These are phyloP conservation scores for Talaromyces sp. DNA, from an alignment of 2,329 filamentous ascomycete genomes.

Conservation along the genomic window DNA sequence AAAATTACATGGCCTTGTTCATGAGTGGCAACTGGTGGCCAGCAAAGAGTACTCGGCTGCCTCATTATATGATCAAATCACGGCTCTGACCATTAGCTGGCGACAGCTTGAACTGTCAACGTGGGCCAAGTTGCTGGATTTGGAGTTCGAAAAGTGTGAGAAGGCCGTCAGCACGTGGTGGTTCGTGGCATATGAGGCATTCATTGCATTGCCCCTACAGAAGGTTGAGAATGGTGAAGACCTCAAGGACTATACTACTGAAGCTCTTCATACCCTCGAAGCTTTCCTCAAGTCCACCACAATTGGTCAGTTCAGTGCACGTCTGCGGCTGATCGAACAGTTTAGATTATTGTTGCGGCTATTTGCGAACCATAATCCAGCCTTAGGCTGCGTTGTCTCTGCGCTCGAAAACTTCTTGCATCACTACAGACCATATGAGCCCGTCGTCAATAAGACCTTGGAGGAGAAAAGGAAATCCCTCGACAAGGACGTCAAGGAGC, in stretches of 20 bases:
- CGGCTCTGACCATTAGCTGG: slow-evolving; percentile 79
- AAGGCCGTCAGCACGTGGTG: slow-evolving; percentile 86
- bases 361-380: slow-evolving; percentile 55
- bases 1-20: slow-evolving; percentile 74
- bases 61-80: slow-evolving; percentile 69
- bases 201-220: slow-evolving; percentile 69
- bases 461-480: slow-evolving; percentile 63
- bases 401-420: slow-evolving; percentile 71
- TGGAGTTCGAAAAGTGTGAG: slow-evolving; percentile 69
- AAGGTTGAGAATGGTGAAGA: slow-evolving; percentile 57
- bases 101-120: slow-evolving; percentile 84
- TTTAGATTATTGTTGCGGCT: slow-evolving; percentile 61
- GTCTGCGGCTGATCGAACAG: slow-evolving; percentile 62
- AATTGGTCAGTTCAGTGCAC: slow-evolving; percentile 71
- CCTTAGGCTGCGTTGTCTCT: slow-evolving; percentile 54
- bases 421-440: slow-evolving; percentile 68
- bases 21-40: slow-evolving; percentile 94
- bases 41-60: slow-evolving; percentile 70
- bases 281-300: slow-evolving; percentile 74
- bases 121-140: slow-evolving; percentile 83
- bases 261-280: slow-evolving; percentile 70
- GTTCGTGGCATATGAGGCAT: slow-evolving; percentile 90
- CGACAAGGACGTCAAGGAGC: slow-evolving; percentile 90
- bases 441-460: slow-evolving; percentile 60
- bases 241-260: slow-evolving; percentile 59